Base-by-base conservation (phyloP, 805 yeast species). In the Candida corydali region DNA sequence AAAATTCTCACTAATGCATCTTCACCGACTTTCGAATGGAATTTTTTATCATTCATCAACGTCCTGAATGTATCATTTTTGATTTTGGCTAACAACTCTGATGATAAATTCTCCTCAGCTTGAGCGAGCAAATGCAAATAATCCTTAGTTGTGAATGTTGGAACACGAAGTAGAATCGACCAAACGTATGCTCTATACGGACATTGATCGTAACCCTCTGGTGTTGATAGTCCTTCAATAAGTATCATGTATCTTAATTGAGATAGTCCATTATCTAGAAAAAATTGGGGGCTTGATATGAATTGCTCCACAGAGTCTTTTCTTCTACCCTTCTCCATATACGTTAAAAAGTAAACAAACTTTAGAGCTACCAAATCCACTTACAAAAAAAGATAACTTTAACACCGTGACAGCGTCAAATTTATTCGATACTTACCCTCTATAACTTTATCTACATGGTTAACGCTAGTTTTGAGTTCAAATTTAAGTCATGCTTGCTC, bases 51-150 rank as follows among this genome's bases (percentile, higher is more conserved):
- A 25, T 86, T 81, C 57, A 84, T 82, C 46, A 88, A 69, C 0
- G 96, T 88, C 40, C 96, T 63, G 48, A 86, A 86, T 1, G 95
- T 83, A 52, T 88, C 96, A 55, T 88, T 84, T 40, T 79, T 73
- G 40, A 88, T 87, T 58, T 88, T 88, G 25, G 72, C 63, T 39
- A 79, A 78, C 7, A 78, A 65, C 0, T 70, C 69, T 2, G 82
- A 76, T 10, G 55, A 43, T 18, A 66, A 49, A n/a, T 36, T 37
- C 4, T 82, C 78, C 0, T 86, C 86, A 23, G 63, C 56, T 8
- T 69, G 52, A 2, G 83, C 70, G 5, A 65, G 39, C 23, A 80
- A 57, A 7, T 69, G 58, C 17, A 76, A 37, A 51, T 88, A 88
- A 32, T 63, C 58, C 3, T 19, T 15, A 70, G 86, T 69, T 3